A percentile compares a stretch with the other conserved stretches of the same genome.
Evolutionary conservation across 2,329 filamentous ascomycete genomes (phyloP).

Genomic region (Aspergillus transmontanensis): DNA sequence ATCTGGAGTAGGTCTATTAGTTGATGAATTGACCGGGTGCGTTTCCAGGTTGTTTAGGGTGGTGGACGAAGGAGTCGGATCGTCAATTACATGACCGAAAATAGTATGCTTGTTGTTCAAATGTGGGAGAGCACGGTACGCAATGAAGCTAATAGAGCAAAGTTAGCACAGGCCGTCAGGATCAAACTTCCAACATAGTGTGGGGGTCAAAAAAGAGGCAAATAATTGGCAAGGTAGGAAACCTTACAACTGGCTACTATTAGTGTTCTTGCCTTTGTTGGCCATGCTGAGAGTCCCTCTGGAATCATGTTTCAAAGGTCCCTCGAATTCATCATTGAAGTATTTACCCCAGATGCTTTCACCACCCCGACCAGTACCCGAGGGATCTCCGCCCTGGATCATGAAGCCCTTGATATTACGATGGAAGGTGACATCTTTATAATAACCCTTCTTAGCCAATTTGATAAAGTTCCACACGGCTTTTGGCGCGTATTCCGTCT

Average conservation of each 20-base stretch:
- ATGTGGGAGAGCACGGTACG: conserved; percentile 81
- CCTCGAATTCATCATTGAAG: conserved; percentile 91
- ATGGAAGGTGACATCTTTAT: conserved; percentile 81
- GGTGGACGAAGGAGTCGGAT: conserved; percentile 46
- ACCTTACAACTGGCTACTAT: conserved; percentile 78
- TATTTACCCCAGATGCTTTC: conserved; percentile 90
- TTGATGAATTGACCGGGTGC: conserved; percentile 70
- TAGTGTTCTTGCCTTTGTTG: conserved; percentile 98
- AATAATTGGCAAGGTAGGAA: background rate
- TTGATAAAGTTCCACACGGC: conserved; percentile 97
- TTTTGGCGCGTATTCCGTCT: conserved; percentile 86
- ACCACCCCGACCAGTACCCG: conserved; percentile 88
- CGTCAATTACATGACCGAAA: conserved; percentile 83
- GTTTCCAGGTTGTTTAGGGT: conserved; percentile 74
- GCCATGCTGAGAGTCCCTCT: conserved; percentile 90
- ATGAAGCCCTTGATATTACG: conserved; percentile 95
- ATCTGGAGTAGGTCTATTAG: conserved; percentile 73
- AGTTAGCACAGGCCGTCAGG: conserved; percentile 5
- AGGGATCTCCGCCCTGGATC: conserved; percentile 95
- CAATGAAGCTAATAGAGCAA: conserved; percentile 67
- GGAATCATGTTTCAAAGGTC: conserved; percentile 78
- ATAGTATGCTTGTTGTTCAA: conserved; percentile 97
- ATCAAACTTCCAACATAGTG: background rate
- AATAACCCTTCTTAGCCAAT: conserved; percentile 86
- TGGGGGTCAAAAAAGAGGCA: background rate